Percentiles rank a stretch among this genome's conserved stretches.
phyloP scores from a whole-genome alignment of 768 basidiomycete genomes.

The Trametes cinnabarina region DNA sequence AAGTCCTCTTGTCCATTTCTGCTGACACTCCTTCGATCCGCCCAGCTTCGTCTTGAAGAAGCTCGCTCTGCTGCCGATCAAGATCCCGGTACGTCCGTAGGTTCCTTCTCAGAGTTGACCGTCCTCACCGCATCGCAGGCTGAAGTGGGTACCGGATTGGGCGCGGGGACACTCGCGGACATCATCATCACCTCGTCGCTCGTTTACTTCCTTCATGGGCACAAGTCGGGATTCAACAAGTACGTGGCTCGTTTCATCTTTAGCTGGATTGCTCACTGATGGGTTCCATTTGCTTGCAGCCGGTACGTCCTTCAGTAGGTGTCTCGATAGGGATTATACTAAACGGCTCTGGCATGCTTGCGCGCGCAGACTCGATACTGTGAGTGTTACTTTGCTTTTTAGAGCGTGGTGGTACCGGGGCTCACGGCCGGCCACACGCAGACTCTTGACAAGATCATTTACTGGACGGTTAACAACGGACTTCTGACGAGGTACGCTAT shows the following conservation, averaged over 20 bases:
- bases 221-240: conserved; percentile 14
- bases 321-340: no score
- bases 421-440: not conserved
- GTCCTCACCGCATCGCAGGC: not conserved
- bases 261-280: not conserved
- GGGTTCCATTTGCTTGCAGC: no score
- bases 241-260: not conserved
- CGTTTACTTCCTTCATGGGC: conserved; percentile 2
- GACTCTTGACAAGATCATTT: conserved; percentile 14
- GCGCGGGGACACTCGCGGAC: conserved; percentile 14
- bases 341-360: no score
- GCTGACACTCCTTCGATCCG: not conserved
- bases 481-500: conserved; percentile 6
- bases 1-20: no score
- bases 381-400: no score
- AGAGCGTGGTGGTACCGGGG: no score
- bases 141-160: conserved; percentile 8
- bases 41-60: not conserved
- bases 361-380: no score
- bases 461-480: conserved; percentile 18
- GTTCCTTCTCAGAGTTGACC: not conserved
- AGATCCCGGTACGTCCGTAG: not conserved
- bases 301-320: no score
- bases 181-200: conserved; percentile 15
- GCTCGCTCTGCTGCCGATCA: not conserved